Percentiles rank a stretch among this genome's conserved stretches.
Conservation (phyloP, 2,329 filamentous ascomycete species). For the Talaromyces amestolkiae region DNA sequence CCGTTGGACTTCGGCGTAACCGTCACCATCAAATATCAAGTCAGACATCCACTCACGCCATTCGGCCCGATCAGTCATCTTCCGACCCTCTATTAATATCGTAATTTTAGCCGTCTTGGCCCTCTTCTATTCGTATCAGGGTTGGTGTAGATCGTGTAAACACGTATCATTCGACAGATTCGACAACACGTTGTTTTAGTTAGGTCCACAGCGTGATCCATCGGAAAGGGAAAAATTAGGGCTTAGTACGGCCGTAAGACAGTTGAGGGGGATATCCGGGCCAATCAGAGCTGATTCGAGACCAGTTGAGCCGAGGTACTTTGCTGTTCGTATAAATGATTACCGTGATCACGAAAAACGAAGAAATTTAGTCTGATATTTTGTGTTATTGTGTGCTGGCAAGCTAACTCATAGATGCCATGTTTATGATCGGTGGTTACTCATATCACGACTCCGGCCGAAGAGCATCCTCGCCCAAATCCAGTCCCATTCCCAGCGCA, state of each 20-base stretch:
- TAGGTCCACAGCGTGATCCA: background rate
- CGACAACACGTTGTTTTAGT: background rate
- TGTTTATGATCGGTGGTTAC: background rate
- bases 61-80: background rate
- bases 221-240: background rate
- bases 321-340: background rate
- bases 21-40: background rate
- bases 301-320: background rate
- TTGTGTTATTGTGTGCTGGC: background rate
- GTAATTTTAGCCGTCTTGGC: background rate
- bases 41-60: background rate
- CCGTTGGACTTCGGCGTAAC: background rate
- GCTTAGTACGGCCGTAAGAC: conserved; percentile 2
- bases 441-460: background rate
- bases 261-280: background rate
- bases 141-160: background rate
- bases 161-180: background rate
- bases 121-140: background rate
- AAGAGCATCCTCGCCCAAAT: conserved; percentile 20
- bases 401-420: background rate
- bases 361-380: too few relatives aligned
- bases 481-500: conserved; percentile 46
- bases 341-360: background rate
- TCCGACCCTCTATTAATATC: background rate
- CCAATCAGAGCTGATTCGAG: background rate